Evolutionary conservation across 164 flowering plant genomes (phyloP).

Genomic region (Tetracentron sinense): DNA sequence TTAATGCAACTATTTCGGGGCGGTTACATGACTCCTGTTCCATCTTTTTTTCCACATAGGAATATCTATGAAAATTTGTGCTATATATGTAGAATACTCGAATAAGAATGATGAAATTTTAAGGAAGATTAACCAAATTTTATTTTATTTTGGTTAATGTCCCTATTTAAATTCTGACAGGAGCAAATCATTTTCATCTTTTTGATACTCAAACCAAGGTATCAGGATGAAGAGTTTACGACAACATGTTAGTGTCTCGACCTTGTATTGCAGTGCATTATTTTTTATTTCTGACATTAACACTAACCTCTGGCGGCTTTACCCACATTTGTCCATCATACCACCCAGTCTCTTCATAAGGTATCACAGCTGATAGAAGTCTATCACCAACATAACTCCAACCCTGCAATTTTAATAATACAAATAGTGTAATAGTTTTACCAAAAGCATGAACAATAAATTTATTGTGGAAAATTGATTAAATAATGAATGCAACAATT

Average conservation of each 20-base stretch:
- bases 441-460: background rate
- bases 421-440: background rate
- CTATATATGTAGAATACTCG: background rate
- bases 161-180: background rate
- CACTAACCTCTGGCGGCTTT: conserved; percentile 91
- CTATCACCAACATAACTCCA: conserved; percentile 99
- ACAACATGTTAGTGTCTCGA: background rate
- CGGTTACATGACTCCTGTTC: background rate
- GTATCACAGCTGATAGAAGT: conserved; percentile 88
- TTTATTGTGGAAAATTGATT: no score
- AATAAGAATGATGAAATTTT: no score
- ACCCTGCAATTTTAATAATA: conserved; percentile 45
- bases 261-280: background rate
- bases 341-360: conserved; percentile 97
- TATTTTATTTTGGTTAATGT: background rate
- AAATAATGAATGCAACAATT: background rate
- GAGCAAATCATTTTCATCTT: no score
- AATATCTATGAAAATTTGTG: background rate
- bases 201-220: background rate
- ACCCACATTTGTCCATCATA: conserved; percentile 99
- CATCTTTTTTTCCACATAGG: no score
- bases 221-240: background rate
- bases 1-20: background rate
- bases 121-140: no score
- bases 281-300: background rate